phyloP scores from a whole-genome alignment of 208 protist species.

The Angomonas deanei region DNA sequence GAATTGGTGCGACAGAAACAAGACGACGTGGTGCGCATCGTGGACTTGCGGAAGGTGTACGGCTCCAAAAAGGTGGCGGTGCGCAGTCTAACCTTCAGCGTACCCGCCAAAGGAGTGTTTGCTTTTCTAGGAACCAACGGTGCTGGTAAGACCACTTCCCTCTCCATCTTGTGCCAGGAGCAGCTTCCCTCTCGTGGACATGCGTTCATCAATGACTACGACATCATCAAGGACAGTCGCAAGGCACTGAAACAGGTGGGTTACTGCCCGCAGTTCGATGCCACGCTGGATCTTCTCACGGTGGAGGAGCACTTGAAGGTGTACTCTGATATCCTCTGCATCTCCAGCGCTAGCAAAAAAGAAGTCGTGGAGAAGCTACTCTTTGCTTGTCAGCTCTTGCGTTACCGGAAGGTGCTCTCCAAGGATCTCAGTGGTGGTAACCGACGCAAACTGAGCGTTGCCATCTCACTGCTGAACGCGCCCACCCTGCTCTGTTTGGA shows the following conservation, averaged over 20 bases:
- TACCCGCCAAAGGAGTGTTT: conserved; percentile 74
- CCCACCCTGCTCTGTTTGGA: conserved; percentile 52
- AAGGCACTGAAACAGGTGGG: conserved; percentile 51
- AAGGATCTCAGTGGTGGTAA: conserved; percentile 44
- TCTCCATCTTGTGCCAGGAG: conserved; percentile 79
- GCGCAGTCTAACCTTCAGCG: conserved; percentile 62
- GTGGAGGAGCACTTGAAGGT: conserved; percentile 88
- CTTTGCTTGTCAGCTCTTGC: conserved; percentile 12
- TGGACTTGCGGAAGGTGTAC: conserved; percentile 61
- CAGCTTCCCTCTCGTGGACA: conserved; percentile 58
- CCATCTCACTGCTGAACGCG: conserved; percentile 51
- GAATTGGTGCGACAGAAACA: neutral
- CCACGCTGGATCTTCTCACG: conserved; percentile 89
- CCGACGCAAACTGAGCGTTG: conserved; percentile 56
- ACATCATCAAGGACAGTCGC: conserved; percentile 39
- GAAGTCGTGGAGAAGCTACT: conserved; percentile 19
- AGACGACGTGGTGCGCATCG: conserved; percentile 43
- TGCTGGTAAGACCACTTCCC: conserved; percentile 85
- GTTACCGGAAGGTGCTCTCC: conserved; percentile 16
- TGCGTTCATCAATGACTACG: conserved; percentile 44
- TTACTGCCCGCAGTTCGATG: conserved; percentile 96
- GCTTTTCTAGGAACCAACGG: conserved; percentile 88
- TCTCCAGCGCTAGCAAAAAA: conserved; percentile 11
- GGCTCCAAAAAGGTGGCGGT: conserved; percentile 61
- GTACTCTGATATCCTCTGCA: conserved; percentile 47